phyloP scores from a whole-genome alignment of 148 eudicot genomes.

The Beta vulgaris region DNA sequence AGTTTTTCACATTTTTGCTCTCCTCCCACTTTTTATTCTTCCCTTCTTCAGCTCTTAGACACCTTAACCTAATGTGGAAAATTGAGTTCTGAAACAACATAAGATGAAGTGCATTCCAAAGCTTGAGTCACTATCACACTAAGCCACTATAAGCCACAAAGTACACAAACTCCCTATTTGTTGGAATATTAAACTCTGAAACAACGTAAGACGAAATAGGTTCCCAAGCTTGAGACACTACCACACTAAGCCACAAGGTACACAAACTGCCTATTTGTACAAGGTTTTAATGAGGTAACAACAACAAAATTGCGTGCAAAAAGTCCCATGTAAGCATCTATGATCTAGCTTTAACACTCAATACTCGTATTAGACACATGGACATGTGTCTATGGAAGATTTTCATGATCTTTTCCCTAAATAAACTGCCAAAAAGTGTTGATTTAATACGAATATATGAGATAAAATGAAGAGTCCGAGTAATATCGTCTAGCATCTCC shows the following conservation, averaged over 20 bases:
- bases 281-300: background rate
- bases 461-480: too few relatives aligned
- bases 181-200: background rate
- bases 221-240: background rate
- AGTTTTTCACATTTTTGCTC: background rate
- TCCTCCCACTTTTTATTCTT: background rate
- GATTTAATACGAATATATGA: too few relatives aligned
- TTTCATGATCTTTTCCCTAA: too few relatives aligned
- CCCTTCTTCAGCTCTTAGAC: background rate
- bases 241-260: background rate
- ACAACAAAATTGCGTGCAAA: background rate
- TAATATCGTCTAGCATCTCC: too few relatives aligned
- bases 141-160: background rate
- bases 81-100: background rate
- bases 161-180: background rate
- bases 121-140: background rate
- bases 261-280: background rate
- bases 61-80: background rate
- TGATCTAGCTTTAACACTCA: too few relatives aligned
- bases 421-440: too few relatives aligned
- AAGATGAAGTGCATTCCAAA: background rate
- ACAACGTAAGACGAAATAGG: background rate
- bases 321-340: too few relatives aligned
- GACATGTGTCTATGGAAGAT: too few relatives aligned
- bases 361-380: too few relatives aligned